Base-by-base conservation (phyloP, 2,329 filamentous ascomycete species). In the Penicillium italicum region DNA sequence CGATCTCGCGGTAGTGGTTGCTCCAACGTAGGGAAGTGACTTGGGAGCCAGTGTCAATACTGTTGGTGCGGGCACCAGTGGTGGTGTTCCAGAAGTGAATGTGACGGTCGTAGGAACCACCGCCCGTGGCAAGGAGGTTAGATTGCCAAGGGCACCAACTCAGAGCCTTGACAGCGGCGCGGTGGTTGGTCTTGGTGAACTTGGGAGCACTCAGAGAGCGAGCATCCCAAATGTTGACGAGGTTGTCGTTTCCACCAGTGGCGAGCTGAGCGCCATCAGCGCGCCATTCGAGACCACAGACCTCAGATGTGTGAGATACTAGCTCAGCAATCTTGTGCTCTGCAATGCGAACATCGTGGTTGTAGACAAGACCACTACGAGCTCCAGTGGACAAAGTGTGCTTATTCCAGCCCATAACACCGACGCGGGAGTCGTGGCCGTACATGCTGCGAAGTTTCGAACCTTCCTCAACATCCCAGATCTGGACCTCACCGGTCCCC, bases 61-160 rank as follows among this genome's bases (percentile, higher is more conserved):
- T 96, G 86, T 99, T 99, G 79, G 96, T 92, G 67, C 94, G 90
- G 50, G 94, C 93, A 58, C 94, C 94, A 5, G 93, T 96, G 22
- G 94, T 97, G 44, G 92, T 95, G 83, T 99, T 99, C 94, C 94
- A 99, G 85, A 99, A 99, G 81, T 99, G 94, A 76, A 99, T 99
- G 78, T 97, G 90, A 66, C 91, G 89, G 74, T 99, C 94, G 76
- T 97, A 95, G 41, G 91, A 95, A 65, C 94, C 94, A 70, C 94
- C 94, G 55, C 94, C 94, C 41, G 94, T 97, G 55, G 94, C 94
- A 45, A 99, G 88, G 47, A 97, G 86, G 82, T 97, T 97, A 76
- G 90, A 86, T 79, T 96, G 94, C 94, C 94, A 99, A 41, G 94
- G 94, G 82, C 94, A 99, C 94, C 94, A 99, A 61, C 91, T 89